Conservation (phyloP, 2,329 filamentous ascomycete genomes). For the Penicillium italicum region DNA sequence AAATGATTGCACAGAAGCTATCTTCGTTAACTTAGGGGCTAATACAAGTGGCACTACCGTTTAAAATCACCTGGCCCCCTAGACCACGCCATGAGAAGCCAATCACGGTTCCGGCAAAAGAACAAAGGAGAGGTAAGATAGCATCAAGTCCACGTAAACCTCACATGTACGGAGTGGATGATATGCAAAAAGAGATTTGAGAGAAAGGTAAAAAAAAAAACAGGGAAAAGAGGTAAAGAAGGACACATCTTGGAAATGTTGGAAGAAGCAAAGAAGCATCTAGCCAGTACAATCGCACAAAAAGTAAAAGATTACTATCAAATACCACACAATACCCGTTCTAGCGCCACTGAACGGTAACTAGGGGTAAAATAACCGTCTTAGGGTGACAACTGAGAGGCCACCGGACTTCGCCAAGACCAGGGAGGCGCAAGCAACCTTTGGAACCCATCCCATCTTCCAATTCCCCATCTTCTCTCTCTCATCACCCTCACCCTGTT, state of each 20-base stretch:
- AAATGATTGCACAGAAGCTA: slow-evolving; percentile 4
- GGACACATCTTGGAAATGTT: neutral
- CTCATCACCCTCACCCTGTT: slow-evolving; percentile 18
- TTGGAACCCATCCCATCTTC: slow-evolving; percentile 27
- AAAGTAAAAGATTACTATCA: neutral
- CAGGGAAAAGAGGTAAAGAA: neutral
- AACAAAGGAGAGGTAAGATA: neutral
- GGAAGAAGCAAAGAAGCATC: neutral
- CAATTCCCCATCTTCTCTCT: slow-evolving; percentile 23
- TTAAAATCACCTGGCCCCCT: neutral
- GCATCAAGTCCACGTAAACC: neutral
- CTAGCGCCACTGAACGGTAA: slow-evolving; percentile 12
- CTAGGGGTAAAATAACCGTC: slow-evolving; percentile 26
- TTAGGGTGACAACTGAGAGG: slow-evolving; percentile 18
- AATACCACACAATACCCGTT: slow-evolving; percentile 7
- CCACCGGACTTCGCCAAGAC: slow-evolving; percentile 5
- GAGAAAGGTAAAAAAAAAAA: too few species aligned
- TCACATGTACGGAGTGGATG: neutral
- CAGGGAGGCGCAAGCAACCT: slow-evolving; percentile 25
- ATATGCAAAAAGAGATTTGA: too few species aligned
- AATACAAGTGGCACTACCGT: neutral
- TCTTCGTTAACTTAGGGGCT: neutral
- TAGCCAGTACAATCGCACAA: neutral
- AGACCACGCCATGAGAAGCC: neutral
- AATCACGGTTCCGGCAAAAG: neutral